Base-by-base conservation (phyloP, 2,329 filamentous ascomycete genomes). In the Aspergillus sp. region DNA sequence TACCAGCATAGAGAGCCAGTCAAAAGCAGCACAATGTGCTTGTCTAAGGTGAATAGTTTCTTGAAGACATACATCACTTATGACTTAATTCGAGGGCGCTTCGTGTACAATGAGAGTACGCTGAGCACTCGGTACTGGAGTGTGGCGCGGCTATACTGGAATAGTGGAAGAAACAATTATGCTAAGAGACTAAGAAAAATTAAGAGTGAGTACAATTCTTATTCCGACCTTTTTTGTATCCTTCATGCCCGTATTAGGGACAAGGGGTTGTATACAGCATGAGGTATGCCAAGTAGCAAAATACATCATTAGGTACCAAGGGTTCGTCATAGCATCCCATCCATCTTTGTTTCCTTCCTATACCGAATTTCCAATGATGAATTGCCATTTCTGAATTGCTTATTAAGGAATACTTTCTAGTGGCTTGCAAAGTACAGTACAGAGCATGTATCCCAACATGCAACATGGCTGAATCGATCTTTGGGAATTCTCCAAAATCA, bases 231-330 rank as follows among this genome's bases (percentile, higher is more conserved):
- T 30, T 30, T 10, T 30, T 30, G 25, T 30, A 30, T 30, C 33
- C 17, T 19, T n/a, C n/a, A 37, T 15, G 33, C 7, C 33, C 33
- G 33, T 37, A 37, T 6, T 30, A 30, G 12, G 25, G 25, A 30
- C 25, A 17, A 35, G 33, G 13, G 33, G n/a, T 35, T 5, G 33
- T 10, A 9, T 35, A 35, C 33, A 35, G n/a, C 15, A 19, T 19
- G 15, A 19, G 37, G 37, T 17, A 39, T 39, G 37, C 37, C 37
- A 39, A 39, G 15, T 20, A 19, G 7, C 17, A 39, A 20, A 39
- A n/a, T 39, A 39, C 37, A 39, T 39, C 37, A 39, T 39, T 39
- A 39, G 37, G 37, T 39, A 39, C 37, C 37, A 39, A 39, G 17
- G 37, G 37, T 22, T 39, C 37, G 37, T 39, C 37, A 39, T 39